Percentiles rank a stretch among this genome's conserved stretches.
Evolutionary conservation across 345 rosid genomes (phyloP).

Genomic region (Salix arbutifolia): DNA sequence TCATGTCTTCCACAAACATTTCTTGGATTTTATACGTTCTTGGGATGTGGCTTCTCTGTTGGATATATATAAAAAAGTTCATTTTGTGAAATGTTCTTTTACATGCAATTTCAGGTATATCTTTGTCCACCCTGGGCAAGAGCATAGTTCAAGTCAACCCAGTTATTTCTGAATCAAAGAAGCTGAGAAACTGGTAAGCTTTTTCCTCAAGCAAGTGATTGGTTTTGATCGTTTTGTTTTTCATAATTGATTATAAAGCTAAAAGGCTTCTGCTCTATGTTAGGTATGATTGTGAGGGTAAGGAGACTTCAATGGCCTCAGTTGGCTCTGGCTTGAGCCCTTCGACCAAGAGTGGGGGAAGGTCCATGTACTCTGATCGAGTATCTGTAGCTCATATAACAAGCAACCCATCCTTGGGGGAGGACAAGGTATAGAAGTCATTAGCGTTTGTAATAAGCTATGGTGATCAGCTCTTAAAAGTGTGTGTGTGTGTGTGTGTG

Average conservation of each 20-base stretch:
- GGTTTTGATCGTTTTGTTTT: not conserved
- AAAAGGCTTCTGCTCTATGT: not conserved
- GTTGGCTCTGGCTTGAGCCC: conserved; percentile 62
- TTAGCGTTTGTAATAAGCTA: not conserved
- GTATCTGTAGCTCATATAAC: conserved; percentile 56
- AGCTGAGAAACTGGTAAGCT: conserved; percentile 61
- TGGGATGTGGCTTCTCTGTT: not conserved
- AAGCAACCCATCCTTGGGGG: conserved; percentile 61
- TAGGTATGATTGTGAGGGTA: conserved; percentile 90
- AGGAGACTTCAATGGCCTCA: conserved; percentile 67
- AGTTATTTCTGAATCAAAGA: conserved; percentile 64
- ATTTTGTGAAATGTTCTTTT: not conserved
- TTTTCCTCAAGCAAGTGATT: not conserved
- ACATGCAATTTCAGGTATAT: conserved; percentile 50
- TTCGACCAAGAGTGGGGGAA: conserved; percentile 45
- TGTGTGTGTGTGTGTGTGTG: no score
- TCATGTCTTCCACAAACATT: no score
- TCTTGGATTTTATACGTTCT: not conserved
- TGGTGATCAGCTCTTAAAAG: no score
- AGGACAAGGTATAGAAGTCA: conserved; percentile 55
- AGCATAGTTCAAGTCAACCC: conserved; percentile 67
- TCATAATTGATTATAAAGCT: not conserved
- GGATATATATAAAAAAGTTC: no score
- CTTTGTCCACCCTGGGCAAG: conserved; percentile 64
- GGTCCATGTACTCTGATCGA: conserved; percentile 73